Evolutionary conservation across 306 rosid genomes (phyloP), one percentile per base, ranked within the genome.

Genomic region (Lathyrus oleraceus): DNA sequence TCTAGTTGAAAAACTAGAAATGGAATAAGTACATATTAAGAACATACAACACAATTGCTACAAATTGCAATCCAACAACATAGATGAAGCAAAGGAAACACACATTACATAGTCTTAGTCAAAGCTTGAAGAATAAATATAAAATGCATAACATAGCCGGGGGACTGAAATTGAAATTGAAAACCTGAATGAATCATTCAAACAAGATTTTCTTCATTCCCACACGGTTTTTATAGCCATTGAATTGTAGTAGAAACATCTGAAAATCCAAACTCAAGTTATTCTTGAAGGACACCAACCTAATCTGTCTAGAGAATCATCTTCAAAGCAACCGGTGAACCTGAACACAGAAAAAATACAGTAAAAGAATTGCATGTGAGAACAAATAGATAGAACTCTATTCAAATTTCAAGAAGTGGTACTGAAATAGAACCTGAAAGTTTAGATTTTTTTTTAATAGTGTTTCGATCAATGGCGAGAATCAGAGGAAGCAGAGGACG

Each of bases 401-500:
- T 20, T 56, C 66, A 32, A 35, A 63, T 69, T 68, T 52, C 3
- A 40, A 67, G 57, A 68, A 74, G 5, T 74, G 74, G 25, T 14
- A 9, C 16, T n/a, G 62, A 77, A 75, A 25, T 10, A 57, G 65
- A 66, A 89, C 96, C 96, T 87, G 71, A 68, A 78, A 78, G 62
- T 73, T 75, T 61, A 66, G 78, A 54, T 21, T 53, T 63, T 36
- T 63, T 36, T 52, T 14, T 8, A 16, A 17, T 10, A 8, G 42
- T 54, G 75, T 57, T 58, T 44, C 23, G 10, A 65, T 93, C 92
- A 90, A 83, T 90, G 98, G 87, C 90, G 96, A 85, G 98, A 94
- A 83, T 85, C 90, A 47, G 98, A 94, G 92, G 97, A 94, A 87
- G 97, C 98, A 88, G 98, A 90, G 81, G 98, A 94, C 82, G 96